phyloP scores from a whole-genome alignment of 2,329 filamentous ascomycete genomes.

The Hymenoscyphus linearis region DNA sequence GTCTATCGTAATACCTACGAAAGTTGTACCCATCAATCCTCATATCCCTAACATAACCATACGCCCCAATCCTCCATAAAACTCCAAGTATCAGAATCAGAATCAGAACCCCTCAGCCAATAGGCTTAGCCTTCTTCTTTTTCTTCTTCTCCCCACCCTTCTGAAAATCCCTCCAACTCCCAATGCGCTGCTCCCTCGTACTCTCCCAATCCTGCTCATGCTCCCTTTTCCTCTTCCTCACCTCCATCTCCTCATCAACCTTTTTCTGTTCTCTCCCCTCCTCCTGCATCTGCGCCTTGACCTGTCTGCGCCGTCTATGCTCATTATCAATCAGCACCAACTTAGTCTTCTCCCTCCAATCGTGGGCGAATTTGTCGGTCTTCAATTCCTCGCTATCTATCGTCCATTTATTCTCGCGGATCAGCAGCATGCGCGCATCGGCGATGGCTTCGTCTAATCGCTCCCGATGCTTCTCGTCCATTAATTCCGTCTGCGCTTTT shows the following conservation, averaged over 20 bases:
- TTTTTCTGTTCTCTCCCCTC: constrained; percentile 85
- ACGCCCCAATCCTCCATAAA: neutral
- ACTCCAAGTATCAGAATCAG: neutral
- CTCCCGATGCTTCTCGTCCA: constrained; percentile 88
- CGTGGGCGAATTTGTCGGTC: constrained; percentile 72
- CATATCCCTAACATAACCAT: neutral
- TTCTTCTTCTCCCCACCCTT: constrained; percentile 63
- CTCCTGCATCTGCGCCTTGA: constrained; percentile 94
- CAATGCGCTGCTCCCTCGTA: constrained; percentile 84
- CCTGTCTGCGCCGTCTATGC: constrained; percentile 72
- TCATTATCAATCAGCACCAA: constrained; percentile 92
- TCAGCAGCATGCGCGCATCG: constrained; percentile 89
- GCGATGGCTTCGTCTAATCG: constrained; percentile 91
- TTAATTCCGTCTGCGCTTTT: constrained; percentile 84
- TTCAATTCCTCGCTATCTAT: constrained; percentile 82
- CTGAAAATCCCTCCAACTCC: constrained; percentile 88
- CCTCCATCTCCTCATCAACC: constrained; percentile 78
- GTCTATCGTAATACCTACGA: neutral
- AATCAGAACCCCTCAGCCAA: constrained; percentile 21
- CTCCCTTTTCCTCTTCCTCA: constrained; percentile 78
- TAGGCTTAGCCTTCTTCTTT: constrained; percentile 51
- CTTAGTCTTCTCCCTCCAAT: constrained; percentile 87
- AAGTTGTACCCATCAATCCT: neutral
- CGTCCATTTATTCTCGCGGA: constrained; percentile 91
- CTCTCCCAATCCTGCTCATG: constrained; percentile 95